Evolutionary conservation across 1,284 basidiomycete genomes (phyloP).

Genomic region (Cyathus pygmaeus): DNA sequence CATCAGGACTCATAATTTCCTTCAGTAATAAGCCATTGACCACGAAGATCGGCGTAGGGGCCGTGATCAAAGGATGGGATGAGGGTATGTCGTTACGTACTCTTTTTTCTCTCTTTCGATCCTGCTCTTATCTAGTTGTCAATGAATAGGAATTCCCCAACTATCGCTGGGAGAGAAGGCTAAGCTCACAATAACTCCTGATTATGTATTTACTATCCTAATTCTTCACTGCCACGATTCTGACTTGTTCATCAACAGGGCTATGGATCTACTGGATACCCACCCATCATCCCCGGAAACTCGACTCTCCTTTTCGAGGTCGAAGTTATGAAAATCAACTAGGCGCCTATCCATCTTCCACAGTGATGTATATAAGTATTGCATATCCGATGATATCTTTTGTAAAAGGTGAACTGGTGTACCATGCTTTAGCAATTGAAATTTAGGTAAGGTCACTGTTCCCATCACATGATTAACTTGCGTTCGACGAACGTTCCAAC

Average conservation of each 20-base stretch:
- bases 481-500: too few relatives aligned
- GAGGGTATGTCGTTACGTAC: conserved; percentile 67
- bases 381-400: too few relatives aligned
- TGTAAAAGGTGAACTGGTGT: too few relatives aligned
- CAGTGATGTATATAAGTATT: too few relatives aligned
- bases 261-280: conserved; percentile 79
- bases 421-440: too few relatives aligned
- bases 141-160: conserved; percentile 73
- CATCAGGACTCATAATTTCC: neutral
- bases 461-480: too few relatives aligned
- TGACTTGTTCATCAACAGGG: conserved; percentile 52
- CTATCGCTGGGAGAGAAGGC: conserved; percentile 85
- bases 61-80: conserved; percentile 92
- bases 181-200: conserved; percentile 70
- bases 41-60: conserved; percentile 82
- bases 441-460: too few relatives aligned
- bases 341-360: too few relatives aligned
- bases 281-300: conserved; percentile 84
- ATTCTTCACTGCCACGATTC: neutral
- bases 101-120: conserved; percentile 12
- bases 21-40: conserved; percentile 69
- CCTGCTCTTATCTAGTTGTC: conserved; percentile 20
- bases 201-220: conserved; percentile 63
- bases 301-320: conserved; percentile 84
- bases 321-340: conserved; percentile 79